Base-by-base conservation (phyloP, 208 protist species). In the Leishmania aethiopica region DNA sequence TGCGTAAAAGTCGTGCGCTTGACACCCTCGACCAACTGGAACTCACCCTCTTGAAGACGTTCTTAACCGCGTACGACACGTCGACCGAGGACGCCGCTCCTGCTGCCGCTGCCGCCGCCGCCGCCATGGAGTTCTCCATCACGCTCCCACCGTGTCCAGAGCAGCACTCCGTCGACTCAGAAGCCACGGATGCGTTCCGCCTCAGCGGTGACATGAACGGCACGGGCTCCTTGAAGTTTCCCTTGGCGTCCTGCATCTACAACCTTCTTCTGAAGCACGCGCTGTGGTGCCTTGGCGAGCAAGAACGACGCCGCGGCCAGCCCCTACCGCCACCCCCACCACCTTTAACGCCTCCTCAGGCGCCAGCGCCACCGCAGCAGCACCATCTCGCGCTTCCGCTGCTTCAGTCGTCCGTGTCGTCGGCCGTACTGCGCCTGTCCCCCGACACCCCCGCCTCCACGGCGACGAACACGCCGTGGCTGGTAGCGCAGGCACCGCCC, bases 11-110 rank as follows among this genome's bases (percentile, higher is more conserved):
- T n/a, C 85, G 81, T 4, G 72, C 74, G 49, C 81, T 88, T 10
- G 81, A 80, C 73, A 82, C 80, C 55, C 78, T 88, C 47, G 85
- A 88, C 51, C 85, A 88, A 53, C 81, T 88, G 28, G 85, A 83
- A 69, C 77, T 85, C 32, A 83, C 85, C 6, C 35, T 90, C 37
- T 35, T 93, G 22, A 91, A 88, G 66, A 74, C 78, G 11, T 86
- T 93, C 77, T 60, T 90, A 19, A 81, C 82, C 35, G 64, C 77
- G 15, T 74, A 78, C 75, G 74, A 67, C 59, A 62, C 25, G 35
- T 6, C 69, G 11, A 35, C 55, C 7, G 19, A 47, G 67, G 22
- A 22, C 78, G 37, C 64, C 47, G 53, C 67, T 32, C 8, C 25
- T 17, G 35, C 47, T 8, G 49, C 25, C 17, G 22, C 47, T 17